Evolutionary conservation across 352 stramenopile species (phyloP).

Genomic region (Phytopythium chamaehyphon): DNA sequence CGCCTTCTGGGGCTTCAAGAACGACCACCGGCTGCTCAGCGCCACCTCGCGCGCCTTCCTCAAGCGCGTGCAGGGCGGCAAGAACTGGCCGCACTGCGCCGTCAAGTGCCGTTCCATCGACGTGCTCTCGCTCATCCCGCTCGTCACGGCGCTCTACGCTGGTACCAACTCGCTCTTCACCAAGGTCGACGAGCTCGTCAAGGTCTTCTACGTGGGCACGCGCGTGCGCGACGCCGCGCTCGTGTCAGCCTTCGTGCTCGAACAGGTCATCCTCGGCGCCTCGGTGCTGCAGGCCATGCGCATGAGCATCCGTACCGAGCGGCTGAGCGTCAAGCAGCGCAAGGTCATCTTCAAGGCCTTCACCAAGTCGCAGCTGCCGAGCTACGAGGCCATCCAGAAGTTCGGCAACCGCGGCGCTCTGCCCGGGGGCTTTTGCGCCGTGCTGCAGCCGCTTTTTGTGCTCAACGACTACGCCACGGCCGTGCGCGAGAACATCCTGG

Average conservation of each 20-base stretch:
- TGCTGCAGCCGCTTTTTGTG: constrained; percentile 76
- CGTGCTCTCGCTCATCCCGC: constrained; percentile 64
- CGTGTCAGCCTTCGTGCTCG: constrained; percentile 70
- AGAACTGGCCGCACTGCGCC: constrained; percentile 64
- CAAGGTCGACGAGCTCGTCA: constrained; percentile 76
- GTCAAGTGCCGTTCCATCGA: constrained; percentile 81
- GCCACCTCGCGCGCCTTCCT: constrained; percentile 68
- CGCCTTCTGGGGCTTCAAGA: constrained; percentile 82
- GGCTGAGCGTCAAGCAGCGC: constrained; percentile 74
- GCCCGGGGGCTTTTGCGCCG: constrained; percentile 61
- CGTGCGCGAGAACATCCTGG: constrained; percentile 81
- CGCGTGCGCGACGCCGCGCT: constrained; percentile 66
- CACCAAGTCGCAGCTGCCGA: constrained; percentile 76
- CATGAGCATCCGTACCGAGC: constrained; percentile 79
- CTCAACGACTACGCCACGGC: constrained; percentile 75
- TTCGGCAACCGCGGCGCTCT: constrained; percentile 75
- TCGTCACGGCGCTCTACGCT: constrained; percentile 75
- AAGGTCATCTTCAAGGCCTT: constrained; percentile 86
- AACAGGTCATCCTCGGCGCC: constrained; percentile 74
- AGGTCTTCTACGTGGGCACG: constrained; percentile 74
- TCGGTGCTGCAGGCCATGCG: constrained; percentile 79
- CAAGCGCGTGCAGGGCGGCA: constrained; percentile 69
- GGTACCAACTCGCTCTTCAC: constrained; percentile 76
- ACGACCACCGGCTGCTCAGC: constrained; percentile 67
- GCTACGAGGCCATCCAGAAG: constrained; percentile 80